These are phyloP conservation scores for Wallemia mellicola DNA, from an alignment of 1,284 basidiomycete species.

Conservation along the genomic window DNA sequence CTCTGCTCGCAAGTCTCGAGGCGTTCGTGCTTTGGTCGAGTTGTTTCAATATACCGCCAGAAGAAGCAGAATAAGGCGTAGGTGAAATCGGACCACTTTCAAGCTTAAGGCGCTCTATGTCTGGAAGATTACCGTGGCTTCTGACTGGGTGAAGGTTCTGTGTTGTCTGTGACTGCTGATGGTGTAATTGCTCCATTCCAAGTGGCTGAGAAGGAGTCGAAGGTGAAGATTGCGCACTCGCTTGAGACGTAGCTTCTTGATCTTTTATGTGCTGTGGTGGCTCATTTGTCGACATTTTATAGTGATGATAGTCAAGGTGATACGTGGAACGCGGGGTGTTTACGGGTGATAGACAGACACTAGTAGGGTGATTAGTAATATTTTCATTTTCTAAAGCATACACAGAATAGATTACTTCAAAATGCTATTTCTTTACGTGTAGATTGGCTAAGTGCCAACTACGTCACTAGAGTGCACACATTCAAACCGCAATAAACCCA, in stretches of 20 bases:
- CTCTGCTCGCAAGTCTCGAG: constrained; percentile 9
- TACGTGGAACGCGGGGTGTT: too few relatives aligned
- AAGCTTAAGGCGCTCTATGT: not conserved
- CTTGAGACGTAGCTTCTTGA: not conserved
- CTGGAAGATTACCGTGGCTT: not conserved
- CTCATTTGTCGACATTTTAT: not conserved
- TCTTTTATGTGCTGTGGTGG: not conserved
- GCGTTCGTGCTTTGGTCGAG: constrained; percentile 4
- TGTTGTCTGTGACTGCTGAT: not conserved
- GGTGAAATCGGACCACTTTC: not conserved
- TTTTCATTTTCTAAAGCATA: too few relatives aligned
- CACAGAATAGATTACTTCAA: too few relatives aligned
- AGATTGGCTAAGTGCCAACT: too few relatives aligned
- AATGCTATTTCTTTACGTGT: too few relatives aligned
- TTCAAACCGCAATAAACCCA: too few relatives aligned
- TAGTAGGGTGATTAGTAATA: too few relatives aligned
- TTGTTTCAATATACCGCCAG: constrained; percentile 3
- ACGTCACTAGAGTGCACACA: too few relatives aligned
- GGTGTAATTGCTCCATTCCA: not conserved
- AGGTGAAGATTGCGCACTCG: not conserved
- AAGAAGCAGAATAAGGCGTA: not conserved
- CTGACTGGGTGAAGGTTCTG: not conserved
- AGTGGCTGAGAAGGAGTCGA: not conserved
- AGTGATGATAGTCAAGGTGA: too few relatives aligned
- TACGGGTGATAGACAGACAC: too few relatives aligned